Percentiles rank a stretch among this genome's conserved stretches.
phyloP scores from a whole-genome alignment of 2,329 filamentous ascomycete species.

The Ceratocystiopsis minuta region DNA sequence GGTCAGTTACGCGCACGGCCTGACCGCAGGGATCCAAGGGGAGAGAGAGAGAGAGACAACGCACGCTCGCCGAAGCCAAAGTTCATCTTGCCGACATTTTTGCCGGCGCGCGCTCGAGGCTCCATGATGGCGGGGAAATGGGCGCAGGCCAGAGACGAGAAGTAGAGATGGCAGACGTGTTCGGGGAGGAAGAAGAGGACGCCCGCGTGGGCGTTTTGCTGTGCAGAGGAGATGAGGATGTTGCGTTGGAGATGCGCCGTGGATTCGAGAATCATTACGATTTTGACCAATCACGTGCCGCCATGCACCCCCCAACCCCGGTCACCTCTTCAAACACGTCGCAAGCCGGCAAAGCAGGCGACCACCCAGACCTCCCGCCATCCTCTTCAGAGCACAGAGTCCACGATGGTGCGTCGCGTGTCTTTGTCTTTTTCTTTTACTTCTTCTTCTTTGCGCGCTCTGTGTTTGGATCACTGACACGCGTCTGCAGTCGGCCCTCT shows the following conservation, averaged over 20 bases:
- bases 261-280: not conserved
- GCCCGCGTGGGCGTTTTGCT: too few relatives aligned
- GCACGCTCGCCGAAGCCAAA: conserved; percentile 55
- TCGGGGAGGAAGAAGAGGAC: too few relatives aligned
- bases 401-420: too few relatives aligned
- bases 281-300: not conserved
- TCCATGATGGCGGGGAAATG: conserved; percentile 40
- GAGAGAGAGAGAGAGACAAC: conserved; percentile 11
- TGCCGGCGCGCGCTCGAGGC: conserved; percentile 57
- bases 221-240: too few relatives aligned
- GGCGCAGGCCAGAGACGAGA: not conserved
- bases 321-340: not conserved
- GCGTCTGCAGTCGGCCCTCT: conserved; percentile 74
- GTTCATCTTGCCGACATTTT: conserved; percentile 71
- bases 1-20: not conserved
- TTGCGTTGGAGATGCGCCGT: too few relatives aligned
- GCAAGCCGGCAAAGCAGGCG: not conserved
- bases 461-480: too few relatives aligned
- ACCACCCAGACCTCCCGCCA: too few relatives aligned
- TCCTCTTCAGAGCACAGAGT: too few relatives aligned
- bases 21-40: too few relatives aligned
- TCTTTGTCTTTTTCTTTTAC: not conserved
- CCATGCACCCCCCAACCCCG: not conserved
- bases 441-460: too few relatives aligned
- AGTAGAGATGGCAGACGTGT: not conserved